Percentiles rank a stretch among this genome's conserved stretches.
Conservation (phyloP, 2,329 filamentous ascomycete species). For the Penicillium hordei region DNA sequence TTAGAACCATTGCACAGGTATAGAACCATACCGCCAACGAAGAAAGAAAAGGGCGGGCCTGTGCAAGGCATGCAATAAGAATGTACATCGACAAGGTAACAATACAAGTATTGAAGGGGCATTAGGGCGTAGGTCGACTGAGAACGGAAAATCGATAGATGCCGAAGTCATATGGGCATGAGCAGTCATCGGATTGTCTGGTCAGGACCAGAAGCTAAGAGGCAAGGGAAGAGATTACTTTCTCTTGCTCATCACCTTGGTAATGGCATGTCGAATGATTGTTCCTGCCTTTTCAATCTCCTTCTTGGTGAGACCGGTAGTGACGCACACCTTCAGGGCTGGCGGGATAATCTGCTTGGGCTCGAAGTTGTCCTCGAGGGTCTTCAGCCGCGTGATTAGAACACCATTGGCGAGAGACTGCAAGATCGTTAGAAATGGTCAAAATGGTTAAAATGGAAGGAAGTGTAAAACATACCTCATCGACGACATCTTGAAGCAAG, state of each 20-base stretch:
- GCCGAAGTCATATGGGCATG: slow-evolving; percentile 25
- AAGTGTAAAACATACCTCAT: slow-evolving; percentile 68
- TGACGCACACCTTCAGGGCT: slow-evolving; percentile 88
- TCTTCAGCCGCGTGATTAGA: slow-evolving; percentile 82
- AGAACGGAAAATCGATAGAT: slow-evolving; percentile 10
- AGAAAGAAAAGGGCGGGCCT: slow-evolving; percentile 17
- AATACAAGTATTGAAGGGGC: slow-evolving; percentile 22
- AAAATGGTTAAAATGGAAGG: neutral
- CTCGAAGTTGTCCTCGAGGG: slow-evolving; percentile 64
- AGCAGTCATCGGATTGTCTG: slow-evolving; percentile 21
- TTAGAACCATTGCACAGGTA: slow-evolving; percentile 22
- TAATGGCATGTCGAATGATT: slow-evolving; percentile 85
- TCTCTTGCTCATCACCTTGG: slow-evolving; percentile 73
- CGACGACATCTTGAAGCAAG: slow-evolving; percentile 86
- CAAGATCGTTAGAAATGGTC: neutral
- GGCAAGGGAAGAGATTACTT: slow-evolving; percentile 36
- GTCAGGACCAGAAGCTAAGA: slow-evolving; percentile 11
- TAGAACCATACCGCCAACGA: slow-evolving; percentile 12
- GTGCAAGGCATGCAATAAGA: slow-evolving; percentile 24
- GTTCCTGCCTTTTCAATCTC: slow-evolving; percentile 93
- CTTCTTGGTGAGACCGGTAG: slow-evolving; percentile 83
- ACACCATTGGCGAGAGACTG: slow-evolving; percentile 84
- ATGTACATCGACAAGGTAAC: slow-evolving; percentile 27
- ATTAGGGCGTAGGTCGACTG: slow-evolving; percentile 23
- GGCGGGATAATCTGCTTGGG: slow-evolving; percentile 71